A percentile compares a stretch with the other conserved stretches of the same genome.
phyloP scores from a whole-genome alignment of 495 filamentous ascomycete genomes.

The Podospora pseudocomata region DNA sequence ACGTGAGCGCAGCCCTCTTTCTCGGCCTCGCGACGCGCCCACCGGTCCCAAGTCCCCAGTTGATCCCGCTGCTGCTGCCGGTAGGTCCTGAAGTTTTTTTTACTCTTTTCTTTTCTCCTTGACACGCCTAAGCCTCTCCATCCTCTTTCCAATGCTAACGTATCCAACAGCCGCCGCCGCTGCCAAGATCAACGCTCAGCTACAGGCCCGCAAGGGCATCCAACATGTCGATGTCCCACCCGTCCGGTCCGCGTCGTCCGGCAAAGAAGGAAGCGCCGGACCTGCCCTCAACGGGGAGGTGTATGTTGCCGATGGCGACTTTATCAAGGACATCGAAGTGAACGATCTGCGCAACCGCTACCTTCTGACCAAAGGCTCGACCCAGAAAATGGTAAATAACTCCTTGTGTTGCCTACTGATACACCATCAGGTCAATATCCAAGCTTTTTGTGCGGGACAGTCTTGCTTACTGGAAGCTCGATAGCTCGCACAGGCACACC shows the following conservation, averaged over 20 bases:
- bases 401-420: constrained; percentile 71
- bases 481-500: constrained; percentile 65
- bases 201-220: constrained; percentile 88
- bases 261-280: constrained; percentile 24
- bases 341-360: constrained; percentile 98
- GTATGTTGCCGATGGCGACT: constrained; percentile 93
- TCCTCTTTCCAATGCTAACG: constrained; percentile 19
- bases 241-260: constrained; percentile 55
- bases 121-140: no score
- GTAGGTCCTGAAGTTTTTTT: constrained; percentile 42
- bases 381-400: constrained; percentile 98
- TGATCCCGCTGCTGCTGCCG: constrained; percentile 84
- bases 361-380: constrained; percentile 93
- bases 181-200: constrained; percentile 86
- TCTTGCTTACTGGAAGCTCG: constrained; percentile 82
- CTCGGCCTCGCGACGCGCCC: constrained; percentile 54
- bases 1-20: constrained; percentile 78
- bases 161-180: constrained; percentile 72
- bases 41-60: constrained; percentile 40
- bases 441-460: constrained; percentile 54
- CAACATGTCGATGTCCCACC: constrained; percentile 94
- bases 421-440: constrained; percentile 51
- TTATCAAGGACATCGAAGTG: constrained; percentile 96
- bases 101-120: no score
- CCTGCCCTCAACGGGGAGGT: constrained; percentile 70